Evolutionary conservation across 768 basidiomycete genomes (phyloP).

Genomic region (Daedaleopsis sinensis): DNA sequence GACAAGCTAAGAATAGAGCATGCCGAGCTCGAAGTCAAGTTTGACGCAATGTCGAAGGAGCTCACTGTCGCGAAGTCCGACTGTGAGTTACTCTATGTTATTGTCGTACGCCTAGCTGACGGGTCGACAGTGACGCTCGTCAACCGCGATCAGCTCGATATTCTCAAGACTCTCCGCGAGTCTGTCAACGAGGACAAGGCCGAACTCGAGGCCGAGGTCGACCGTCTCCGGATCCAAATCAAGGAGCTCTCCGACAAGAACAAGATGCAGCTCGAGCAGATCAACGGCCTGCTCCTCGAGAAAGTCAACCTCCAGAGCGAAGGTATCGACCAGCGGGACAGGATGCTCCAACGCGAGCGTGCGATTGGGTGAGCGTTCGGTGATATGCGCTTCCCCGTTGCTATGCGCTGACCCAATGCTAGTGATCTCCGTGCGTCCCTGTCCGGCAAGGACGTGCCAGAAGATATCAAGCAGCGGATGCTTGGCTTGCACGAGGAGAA

Average conservation of each 20-base stretch:
- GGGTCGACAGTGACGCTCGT: constrained; percentile 74
- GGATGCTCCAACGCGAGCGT: constrained; percentile 82
- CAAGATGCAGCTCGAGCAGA: constrained; percentile 87
- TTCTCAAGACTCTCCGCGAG: constrained; percentile 81
- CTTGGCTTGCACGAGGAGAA: constrained; percentile 81
- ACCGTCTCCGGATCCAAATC: constrained; percentile 64
- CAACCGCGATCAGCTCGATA: constrained; percentile 92
- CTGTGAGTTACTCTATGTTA: constrained; percentile 47
- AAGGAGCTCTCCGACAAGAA: constrained; percentile 80
- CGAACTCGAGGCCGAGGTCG: constrained; percentile 69
- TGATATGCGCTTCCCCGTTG: background rate
- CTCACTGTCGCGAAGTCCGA: constrained; percentile 86
- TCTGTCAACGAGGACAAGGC: constrained; percentile 89
- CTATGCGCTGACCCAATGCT: background rate
- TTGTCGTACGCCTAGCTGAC: background rate
- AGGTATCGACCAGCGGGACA: constrained; percentile 88
- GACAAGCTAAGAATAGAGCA: constrained; percentile 71
- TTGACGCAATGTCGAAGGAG: constrained; percentile 63
- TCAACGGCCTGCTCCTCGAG: constrained; percentile 83
- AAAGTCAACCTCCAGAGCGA: constrained; percentile 91
- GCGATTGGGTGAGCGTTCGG: constrained; percentile 68
- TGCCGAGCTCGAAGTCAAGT: constrained; percentile 70
- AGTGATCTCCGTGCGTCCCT: constrained; percentile 80
- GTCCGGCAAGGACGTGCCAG: constrained; percentile 78
- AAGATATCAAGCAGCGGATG: constrained; percentile 77